Evolutionary conservation across 352 stramenopile genomes (phyloP).

Genomic region (Phytophthora pluvialis): DNA sequence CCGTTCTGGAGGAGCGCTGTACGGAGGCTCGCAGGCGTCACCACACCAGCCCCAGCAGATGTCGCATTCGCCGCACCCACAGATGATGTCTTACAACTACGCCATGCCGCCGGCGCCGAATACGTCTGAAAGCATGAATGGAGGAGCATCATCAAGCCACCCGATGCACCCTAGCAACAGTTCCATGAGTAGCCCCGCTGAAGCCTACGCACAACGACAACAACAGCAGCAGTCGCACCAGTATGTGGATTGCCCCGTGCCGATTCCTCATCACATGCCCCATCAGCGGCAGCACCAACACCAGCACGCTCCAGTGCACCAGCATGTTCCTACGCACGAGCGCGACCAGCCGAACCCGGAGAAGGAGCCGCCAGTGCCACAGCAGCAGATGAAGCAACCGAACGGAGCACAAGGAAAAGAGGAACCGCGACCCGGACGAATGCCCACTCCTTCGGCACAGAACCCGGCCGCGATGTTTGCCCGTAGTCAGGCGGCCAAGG

Average conservation of each 20-base stretch:
- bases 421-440: constrained; percentile 14
- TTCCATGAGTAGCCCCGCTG: constrained; percentile 42
- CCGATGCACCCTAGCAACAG: constrained; percentile 29
- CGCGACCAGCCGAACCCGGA: constrained; percentile 38
- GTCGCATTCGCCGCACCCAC: constrained; percentile 41
- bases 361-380: constrained; percentile 32
- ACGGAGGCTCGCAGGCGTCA: constrained; percentile 28
- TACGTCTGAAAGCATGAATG: constrained; percentile 27
- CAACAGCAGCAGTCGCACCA: constrained; percentile 38
- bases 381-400: constrained; percentile 30
- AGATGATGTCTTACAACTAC: constrained; percentile 59
- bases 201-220: constrained; percentile 51
- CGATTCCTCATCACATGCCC: constrained; percentile 25
- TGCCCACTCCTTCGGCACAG: constrained; percentile 14
- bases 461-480: constrained; percentile 74
- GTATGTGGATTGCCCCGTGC: constrained; percentile 24
- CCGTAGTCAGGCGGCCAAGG: constrained; percentile 45
- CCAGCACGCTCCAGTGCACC: constrained; percentile 8
- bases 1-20: constrained; percentile 36
- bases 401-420: constrained; percentile 21
- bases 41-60: constrained; percentile 47
- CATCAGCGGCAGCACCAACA: constrained; percentile 28
- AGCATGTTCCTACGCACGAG: constrained; percentile 28
- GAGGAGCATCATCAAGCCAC: constrained; percentile 21
- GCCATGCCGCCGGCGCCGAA: constrained; percentile 20